Evolutionary conservation across 108 stramenopile species (phyloP), one percentile per base, ranked within the genome.

Genomic region (Discostella stelligeroides): DNA sequence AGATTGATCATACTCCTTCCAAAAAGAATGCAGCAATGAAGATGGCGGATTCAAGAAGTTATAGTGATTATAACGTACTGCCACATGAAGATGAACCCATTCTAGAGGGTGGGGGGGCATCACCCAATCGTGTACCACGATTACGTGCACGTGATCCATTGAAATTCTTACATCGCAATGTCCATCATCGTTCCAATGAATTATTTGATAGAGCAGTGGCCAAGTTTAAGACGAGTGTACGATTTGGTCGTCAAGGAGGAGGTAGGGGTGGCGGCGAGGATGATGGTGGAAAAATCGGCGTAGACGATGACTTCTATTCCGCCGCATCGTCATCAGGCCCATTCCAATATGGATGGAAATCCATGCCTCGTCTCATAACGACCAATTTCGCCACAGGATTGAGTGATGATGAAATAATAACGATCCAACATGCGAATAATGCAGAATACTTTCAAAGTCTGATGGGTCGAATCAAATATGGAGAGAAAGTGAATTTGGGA

Each of bases 351-450:
- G 76, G 76, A 5, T 77, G 76, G 76, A 77, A 70, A 53, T 77
- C 76, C 13, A 77, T 77, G 76, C 76, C 76, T 23, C 63, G 63
- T 38, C 76, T 70, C 64, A 70, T 77, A 46, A 70, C 63, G 47
- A 51, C 49, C 48, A 68, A 77, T 51, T 68, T 68, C 28, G 29
- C 48, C 3, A 66, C 63, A 8, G 63, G 76, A 7, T 23, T 56
- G n/a, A 72, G 71, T 45, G 60, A 72, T 55, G 62, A 72, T 39
- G 28, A 27, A 6, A 53, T 51, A 53, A 64, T 50, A 63, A 65
- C 34, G 29, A 41, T 38, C 9, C 57, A 77, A 37, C 28, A 29
- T 30, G 15, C 43, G 12, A 45, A 10, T 45, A 45, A 45, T 45
- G 43, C 43, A 8, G 15, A n/a, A 45, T 45, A 45, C 9, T 45